Base-by-base conservation (phyloP, 208 protist species). In the Leishmania tropica region DNA sequence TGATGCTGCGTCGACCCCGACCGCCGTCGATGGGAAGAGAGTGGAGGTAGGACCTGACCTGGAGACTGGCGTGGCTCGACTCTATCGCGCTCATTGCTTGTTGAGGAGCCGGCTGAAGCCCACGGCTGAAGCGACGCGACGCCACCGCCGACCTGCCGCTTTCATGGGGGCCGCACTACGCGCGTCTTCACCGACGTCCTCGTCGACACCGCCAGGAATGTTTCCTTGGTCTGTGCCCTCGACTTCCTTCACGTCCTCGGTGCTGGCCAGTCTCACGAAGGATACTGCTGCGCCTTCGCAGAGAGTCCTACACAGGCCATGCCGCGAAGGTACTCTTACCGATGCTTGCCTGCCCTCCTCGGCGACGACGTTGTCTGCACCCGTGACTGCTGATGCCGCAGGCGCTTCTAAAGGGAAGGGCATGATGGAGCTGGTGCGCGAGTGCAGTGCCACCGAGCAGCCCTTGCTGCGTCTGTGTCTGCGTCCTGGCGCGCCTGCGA, bases 121-220 rank as follows among this genome's bases (percentile, higher is more conserved):
- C 4, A 5, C n/a, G 31, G 24, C 73, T 37, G 73, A 28, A 45
- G 51, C 19, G 73, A 47, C 56, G 15, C 48, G 28, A 48, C 62
- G n/a, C 8, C 67, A 35, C 17, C 78, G 78, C 7, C 68, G 48
- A 3, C 83, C 83, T n/a, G 75, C 78, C 47, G 67, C n/a, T 2
- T 86, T 86, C 67, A 82, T 86, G 83, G 78, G 83, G 2, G 67
- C 75, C 0, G 64, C 78, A 42, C 42, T 86, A 31, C 79, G 75
- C 42, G 60, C 77, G 1, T 60, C 81, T 68, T 42, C 35, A 10
- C 17, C 28, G 40, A 68, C 35, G 31, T 53, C 40, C 37, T 60
- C 75, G 24, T 48, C 24, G 48, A 17, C 35, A 0, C 13, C 73
- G 21, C 21, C 73, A 40, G 51, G 51, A 37, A 7, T 53, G 10